Evolutionary conservation across 495 filamentous ascomycete genomes (phyloP).

Genomic region (Hyaloscypha bicolor): DNA sequence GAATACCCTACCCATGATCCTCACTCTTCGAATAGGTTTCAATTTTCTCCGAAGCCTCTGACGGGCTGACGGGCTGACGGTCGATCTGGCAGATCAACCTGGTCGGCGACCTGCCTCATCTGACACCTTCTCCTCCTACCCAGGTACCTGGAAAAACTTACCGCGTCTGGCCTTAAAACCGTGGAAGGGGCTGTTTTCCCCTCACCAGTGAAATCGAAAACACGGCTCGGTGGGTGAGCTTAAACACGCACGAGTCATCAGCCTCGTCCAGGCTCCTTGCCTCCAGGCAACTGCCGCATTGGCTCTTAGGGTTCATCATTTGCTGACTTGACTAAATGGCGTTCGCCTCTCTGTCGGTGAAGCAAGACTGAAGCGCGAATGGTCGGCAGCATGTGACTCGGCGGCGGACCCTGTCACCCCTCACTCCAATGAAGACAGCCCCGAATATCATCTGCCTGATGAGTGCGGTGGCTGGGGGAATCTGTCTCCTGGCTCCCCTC

Average conservation of each 20-base stretch:
- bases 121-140: neutral
- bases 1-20: neutral
- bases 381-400: conserved; percentile 8
- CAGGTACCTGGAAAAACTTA: conserved; percentile 12
- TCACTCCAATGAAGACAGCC: neutral
- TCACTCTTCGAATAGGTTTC: neutral
- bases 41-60: conserved; percentile 5
- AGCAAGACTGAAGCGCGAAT: neutral
- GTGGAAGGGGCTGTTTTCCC: neutral
- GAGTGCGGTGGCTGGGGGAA: neutral
- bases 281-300: neutral
- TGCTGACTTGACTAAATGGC: neutral
- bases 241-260: neutral
- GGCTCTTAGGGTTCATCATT: neutral
- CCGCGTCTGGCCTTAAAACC: conserved; percentile 2
- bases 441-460: neutral
- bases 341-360: conserved; percentile 23
- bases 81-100: conserved; percentile 6
- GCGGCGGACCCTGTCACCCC: no score
- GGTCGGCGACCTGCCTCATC: conserved; percentile 5
- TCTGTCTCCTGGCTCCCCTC: conserved; percentile 2
- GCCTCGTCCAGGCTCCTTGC: conserved; percentile 8
- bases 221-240: conserved; percentile 5
- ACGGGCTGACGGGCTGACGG: conserved; percentile 2
- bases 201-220: neutral